Conservation (phyloP, 352 stramenopile species). For the Globisporangium cystogenes region DNA sequence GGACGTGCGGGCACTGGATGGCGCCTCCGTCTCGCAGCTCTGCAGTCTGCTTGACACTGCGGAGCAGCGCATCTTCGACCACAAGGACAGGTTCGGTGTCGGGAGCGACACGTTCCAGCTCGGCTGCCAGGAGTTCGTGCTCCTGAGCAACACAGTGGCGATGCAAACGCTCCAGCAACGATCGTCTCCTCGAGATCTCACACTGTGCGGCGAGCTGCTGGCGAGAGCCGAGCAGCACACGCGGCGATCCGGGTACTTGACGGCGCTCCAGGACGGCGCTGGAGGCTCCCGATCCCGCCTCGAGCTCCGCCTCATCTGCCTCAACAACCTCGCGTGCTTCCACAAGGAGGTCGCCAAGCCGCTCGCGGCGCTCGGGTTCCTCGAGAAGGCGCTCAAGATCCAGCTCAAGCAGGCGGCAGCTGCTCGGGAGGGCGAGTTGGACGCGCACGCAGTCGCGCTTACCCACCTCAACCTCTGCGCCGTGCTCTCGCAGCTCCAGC, state of each 20-base stretch:
- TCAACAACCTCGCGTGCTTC: slow-evolving; percentile 71
- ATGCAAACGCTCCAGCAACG: slow-evolving; percentile 40
- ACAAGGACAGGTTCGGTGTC: slow-evolving; percentile 43
- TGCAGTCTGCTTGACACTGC: slow-evolving; percentile 26
- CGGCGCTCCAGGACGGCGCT: slow-evolving; percentile 11
- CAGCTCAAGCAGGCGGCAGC: slow-evolving; percentile 22
- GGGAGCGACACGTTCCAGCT: slow-evolving; percentile 39
- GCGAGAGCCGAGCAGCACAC: slow-evolving; percentile 54
- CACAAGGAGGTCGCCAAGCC: slow-evolving; percentile 37
- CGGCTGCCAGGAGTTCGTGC: slow-evolving; percentile 52
- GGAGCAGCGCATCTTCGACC: slow-evolving; percentile 34
- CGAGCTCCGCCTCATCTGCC: slow-evolving; percentile 36
- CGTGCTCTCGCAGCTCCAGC: slow-evolving; percentile 48
- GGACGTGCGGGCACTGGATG: slow-evolving; percentile 13
- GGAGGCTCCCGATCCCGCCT: slow-evolving; percentile 20
- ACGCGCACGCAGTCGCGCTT: slow-evolving; percentile 24
- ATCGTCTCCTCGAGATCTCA: not conserved
- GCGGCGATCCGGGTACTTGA: slow-evolving; percentile 32
- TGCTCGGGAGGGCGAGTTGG: not conserved
- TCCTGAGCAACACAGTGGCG: slow-evolving; percentile 51
- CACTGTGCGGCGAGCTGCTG: slow-evolving; percentile 23
- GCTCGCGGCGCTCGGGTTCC: slow-evolving; percentile 28
- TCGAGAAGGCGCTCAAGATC: slow-evolving; percentile 44
- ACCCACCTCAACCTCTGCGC: slow-evolving; percentile 60
- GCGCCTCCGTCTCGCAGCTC: not conserved